Conservation (phyloP, 306 rosid species). For the Cucumis hystrix region DNA sequence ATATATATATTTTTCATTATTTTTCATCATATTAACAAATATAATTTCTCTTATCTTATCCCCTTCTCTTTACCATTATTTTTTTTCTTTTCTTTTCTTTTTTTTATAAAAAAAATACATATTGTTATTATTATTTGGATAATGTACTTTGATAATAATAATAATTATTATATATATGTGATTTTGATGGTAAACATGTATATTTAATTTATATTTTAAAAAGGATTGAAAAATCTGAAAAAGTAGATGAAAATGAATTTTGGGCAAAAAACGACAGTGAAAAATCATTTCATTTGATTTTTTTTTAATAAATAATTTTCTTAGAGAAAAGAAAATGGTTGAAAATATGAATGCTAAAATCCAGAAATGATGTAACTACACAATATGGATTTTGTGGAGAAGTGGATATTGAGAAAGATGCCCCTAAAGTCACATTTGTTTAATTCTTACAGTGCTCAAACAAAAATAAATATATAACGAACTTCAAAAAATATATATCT, state of each 20-base stretch:
- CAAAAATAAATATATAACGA: background rate
- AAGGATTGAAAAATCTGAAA: background rate
- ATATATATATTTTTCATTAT: no score
- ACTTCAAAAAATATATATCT: background rate
- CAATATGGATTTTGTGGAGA: background rate
- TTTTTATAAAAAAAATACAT: no score
- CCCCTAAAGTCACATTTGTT: background rate
- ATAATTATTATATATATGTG: no score
- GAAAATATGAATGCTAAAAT: slow-evolving; percentile 4
- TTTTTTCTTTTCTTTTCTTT: no score
- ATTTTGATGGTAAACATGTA: no score
- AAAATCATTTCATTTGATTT: background rate
- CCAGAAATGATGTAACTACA: slow-evolving; percentile 18
- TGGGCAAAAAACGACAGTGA: background rate
- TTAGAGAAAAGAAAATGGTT: background rate
- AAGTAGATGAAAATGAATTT: background rate
- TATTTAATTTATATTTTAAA: background rate
- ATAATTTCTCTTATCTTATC: background rate
- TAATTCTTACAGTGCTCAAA: background rate
- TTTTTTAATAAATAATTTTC: background rate
- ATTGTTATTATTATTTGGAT: no score
- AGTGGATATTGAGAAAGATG: background rate
- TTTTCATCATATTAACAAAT: no score
- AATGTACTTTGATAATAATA: no score
- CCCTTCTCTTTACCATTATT: background rate